These are phyloP conservation scores for Herpetospermum pedunculosum DNA, from an alignment of 306 rosid species.

Conservation along the genomic window DNA sequence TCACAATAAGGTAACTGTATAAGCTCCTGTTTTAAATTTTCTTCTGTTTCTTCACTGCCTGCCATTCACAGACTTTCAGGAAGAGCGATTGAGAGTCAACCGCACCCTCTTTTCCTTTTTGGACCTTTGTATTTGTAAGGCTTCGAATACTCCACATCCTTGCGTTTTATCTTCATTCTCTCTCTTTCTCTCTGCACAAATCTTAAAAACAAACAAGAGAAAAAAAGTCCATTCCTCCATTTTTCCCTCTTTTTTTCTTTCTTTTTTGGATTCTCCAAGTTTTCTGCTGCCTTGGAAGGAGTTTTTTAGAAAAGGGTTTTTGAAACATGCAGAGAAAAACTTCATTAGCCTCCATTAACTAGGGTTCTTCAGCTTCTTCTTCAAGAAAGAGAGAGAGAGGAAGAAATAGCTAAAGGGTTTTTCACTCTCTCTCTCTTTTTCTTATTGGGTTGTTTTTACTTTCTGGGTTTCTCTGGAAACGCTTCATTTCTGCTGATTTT, in stretches of 20 bases:
- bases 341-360: too few species aligned
- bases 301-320: too few species aligned
- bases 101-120: constrained; percentile 36
- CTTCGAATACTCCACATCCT: constrained; percentile 77
- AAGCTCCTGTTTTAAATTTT: background rate
- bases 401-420: constrained; percentile 17
- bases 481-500: background rate
- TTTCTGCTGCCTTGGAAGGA: constrained; percentile 4
- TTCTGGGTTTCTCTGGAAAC: background rate
- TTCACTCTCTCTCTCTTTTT: constrained; percentile 12
- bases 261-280: constrained; percentile 13
- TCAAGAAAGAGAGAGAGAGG: constrained; percentile 19
- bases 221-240: background rate
- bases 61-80: constrained; percentile 13
- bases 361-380: constrained; percentile 41
- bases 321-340: too few species aligned
- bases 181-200: background rate
- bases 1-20: background rate
- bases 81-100: constrained; percentile 58
- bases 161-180: constrained; percentile 34
- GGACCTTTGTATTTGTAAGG: constrained; percentile 76
- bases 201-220: background rate
- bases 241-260: background rate
- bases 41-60: background rate
- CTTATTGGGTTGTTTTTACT: constrained; percentile 12